A percentile compares a stretch with the other conserved stretches of the same genome.
Evolutionary conservation across 352 stramenopile genomes (phyloP).

Genomic region (Thalassiosira oceanica): DNA sequence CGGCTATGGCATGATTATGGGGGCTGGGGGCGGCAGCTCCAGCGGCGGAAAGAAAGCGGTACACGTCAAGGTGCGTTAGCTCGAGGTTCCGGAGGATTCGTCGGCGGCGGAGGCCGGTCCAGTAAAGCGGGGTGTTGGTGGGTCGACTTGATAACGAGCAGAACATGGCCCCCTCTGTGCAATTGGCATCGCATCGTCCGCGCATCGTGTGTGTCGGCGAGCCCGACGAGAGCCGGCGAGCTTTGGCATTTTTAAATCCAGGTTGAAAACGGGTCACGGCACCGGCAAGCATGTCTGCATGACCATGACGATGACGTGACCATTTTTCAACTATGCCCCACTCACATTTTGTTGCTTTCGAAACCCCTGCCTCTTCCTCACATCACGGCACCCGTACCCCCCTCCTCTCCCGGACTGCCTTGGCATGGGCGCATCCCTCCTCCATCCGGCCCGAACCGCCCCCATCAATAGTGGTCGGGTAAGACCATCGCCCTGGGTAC

Average conservation of each 20-base stretch:
- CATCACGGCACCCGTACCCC: constrained; percentile 64
- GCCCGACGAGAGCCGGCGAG: no score
- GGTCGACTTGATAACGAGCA: no score
- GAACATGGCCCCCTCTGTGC: no score
- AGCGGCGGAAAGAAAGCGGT: constrained; percentile 61
- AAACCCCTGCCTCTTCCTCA: background rate
- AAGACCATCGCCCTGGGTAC: constrained; percentile 82
- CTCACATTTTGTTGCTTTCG: background rate
- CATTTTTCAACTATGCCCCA: background rate
- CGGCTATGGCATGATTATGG: no score
- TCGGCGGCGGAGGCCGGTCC: no score
- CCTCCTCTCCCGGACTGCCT: background rate
- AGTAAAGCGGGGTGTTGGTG: no score
- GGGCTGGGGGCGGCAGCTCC: background rate
- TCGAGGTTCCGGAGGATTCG: no score
- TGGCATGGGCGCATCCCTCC: background rate
- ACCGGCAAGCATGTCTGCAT: no score
- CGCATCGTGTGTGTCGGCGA: no score
- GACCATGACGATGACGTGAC: constrained; percentile 20
- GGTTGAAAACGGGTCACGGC: no score
- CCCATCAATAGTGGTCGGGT: constrained; percentile 65
- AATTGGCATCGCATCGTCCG: no score
- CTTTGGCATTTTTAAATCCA: no score
- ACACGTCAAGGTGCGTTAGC: constrained; percentile 64
- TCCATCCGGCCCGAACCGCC: background rate